Base-by-base conservation (phyloP, 2,329 filamentous ascomycete species). In the Colletotrichum agaves region DNA sequence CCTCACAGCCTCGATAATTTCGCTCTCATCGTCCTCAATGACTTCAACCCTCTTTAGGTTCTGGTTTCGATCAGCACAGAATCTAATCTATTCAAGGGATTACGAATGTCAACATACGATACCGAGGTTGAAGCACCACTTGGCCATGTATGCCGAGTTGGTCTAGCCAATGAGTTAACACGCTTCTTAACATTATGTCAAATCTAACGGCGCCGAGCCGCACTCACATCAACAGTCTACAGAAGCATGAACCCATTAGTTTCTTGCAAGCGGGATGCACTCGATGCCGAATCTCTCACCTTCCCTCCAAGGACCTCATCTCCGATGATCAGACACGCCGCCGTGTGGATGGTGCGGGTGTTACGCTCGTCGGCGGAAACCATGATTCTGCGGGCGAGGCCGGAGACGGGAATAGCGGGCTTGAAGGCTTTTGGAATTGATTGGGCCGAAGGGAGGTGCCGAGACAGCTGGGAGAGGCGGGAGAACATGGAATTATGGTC, bases 221-320 rank as follows among this genome's bases (percentile, higher is more conserved):
- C 39, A 76, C 79, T 75, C 72, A 81, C 80, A 75, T 81, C 81
- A 56, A 81, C 78, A 52, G 77, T 78, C 77, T 80, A 57, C 31
- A 11, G 12, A 21, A 8, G 49, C n/a, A 52, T 15, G 44, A 52
- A 19, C 8, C 7, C 10, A 31, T 70, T 27, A 68, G 58, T 33
- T 27, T 27, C 17, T 5, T 21, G 4, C 27, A 53, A 1, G 31
- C 19, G 15, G 10, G 27, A n/a, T 23, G 10, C 50, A 46, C 27
- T n/a, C 33, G 35, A n/a, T 8, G 11, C 75, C 83, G 41, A n/a
- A 23, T 50, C 8, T 33, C 47, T 71, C 78, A 93, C 94, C 91
- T 98, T 98, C 74, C 96, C 95, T 21, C 94, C 94, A 4, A 98
- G 85, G 5, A 98, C 94, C 79, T 98, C 95, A 80, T 98, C 95